Base-by-base conservation (phyloP, 2,329 filamentous ascomycete genomes). In the Fusarium austroafricanum region DNA sequence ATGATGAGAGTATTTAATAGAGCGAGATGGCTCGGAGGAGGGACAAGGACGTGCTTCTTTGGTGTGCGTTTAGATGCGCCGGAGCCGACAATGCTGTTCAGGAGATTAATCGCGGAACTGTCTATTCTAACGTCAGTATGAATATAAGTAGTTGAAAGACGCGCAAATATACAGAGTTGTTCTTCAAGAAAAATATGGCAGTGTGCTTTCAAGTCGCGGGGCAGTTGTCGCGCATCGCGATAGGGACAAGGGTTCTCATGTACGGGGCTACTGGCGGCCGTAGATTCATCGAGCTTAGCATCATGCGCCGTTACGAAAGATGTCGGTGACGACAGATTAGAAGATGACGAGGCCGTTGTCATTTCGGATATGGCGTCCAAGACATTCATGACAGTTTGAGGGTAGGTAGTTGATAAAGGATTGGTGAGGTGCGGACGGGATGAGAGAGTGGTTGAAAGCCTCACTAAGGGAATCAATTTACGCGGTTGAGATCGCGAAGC, bases 1-100 rank as follows among this genome's bases (percentile, higher is more conserved):
- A 96, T 86, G n/a, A 90, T 79, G n/a, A 97, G 83, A 3, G 93
- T 96, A 42, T 86, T 88, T n/a, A 94, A 85, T 10, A 97, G 83
- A 10, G 92, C 90, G 23, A 98, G 83, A 68, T 95, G 90, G 57
- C 88, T 86, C 0, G 91, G 84, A 4, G 91, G 87, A 2, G 95
- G 92, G 18, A 93, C 79, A 59, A 86, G 86, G 12, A 87, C 86
- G 1, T 87, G 82, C 31, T 79, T 80, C 38, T 54, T 62, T 44
- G 66, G 55, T 6, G 62, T 61, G 40, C 70, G 67, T 66, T 72
- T 74, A 9, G 79, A 78, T 73, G 76, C 73, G 56, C 88, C 86
- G 15, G 88, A 83, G 4, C 81, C 83, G n/a, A 91, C 80, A n/a
- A 90, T 81, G 71, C 85, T 87, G 28, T 85, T 84, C 37, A 95